phyloP scores from a whole-genome alignment of 75 land plant species.

The Pinus albicaulis region DNA sequence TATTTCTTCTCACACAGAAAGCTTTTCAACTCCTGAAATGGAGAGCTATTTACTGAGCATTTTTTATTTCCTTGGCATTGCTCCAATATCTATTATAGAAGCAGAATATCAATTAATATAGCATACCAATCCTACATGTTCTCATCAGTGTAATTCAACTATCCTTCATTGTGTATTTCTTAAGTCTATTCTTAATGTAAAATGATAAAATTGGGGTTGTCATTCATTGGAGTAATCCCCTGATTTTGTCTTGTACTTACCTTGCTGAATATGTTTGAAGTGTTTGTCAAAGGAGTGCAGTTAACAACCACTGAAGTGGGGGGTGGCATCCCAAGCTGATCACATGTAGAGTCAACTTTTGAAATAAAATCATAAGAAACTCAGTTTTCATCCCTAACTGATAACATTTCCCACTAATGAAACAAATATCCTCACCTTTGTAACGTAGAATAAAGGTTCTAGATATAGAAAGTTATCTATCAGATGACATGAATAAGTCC shows the following conservation, averaged over 20 bases:
- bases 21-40: conserved; percentile 43
- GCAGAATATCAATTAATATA: background rate
- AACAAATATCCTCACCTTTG: background rate
- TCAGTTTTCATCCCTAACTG: background rate
- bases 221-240: background rate
- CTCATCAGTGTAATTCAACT: background rate
- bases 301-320: conserved; percentile 61
- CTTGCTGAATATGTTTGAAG: conserved; percentile 72
- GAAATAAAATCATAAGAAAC: background rate
- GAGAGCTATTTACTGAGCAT: conserved; percentile 12
- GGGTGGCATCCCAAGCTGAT: conserved; percentile 46
- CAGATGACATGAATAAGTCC: background rate
- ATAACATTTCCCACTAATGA: background rate
- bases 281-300: conserved; percentile 72
- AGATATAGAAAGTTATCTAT: background rate
- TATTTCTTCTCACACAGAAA: conserved; percentile 38
- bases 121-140: background rate
- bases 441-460: background rate
- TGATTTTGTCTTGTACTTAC: conserved; percentile 21
- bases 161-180: background rate
- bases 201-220: background rate
- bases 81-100: conserved; percentile 46
- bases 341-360: background rate
- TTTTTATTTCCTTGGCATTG: conserved; percentile 34
- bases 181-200: background rate